Percentiles rank a stretch among this genome's conserved stretches.
These are phyloP conservation scores for Cetradonia linearis DNA, from an alignment of 495 filamentous ascomycete species.

Conservation along the genomic window DNA sequence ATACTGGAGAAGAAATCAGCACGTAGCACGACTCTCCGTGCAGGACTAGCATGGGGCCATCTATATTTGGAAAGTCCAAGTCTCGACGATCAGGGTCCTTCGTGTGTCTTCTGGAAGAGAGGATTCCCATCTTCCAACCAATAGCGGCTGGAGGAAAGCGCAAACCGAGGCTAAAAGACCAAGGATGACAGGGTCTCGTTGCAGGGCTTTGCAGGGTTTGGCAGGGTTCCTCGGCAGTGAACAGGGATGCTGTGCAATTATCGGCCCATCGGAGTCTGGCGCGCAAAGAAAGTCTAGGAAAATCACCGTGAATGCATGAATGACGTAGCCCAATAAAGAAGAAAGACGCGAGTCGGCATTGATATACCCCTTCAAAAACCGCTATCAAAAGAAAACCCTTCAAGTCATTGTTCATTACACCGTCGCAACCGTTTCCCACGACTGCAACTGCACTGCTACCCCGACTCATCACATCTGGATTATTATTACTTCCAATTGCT, in stretches of 20 bases:
- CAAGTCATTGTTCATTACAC: no score
- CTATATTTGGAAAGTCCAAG: slow-evolving; percentile 15
- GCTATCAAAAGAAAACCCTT: neutral
- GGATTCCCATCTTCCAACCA: neutral
- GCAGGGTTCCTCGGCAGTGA: neutral
- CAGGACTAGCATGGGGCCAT: neutral
- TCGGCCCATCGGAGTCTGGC: slow-evolving; percentile 8
- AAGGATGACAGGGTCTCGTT: neutral
- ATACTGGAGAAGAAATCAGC: neutral
- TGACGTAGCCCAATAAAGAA: neutral
- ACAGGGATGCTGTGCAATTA: neutral
- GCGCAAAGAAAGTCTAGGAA: neutral
- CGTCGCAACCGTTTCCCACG: neutral
- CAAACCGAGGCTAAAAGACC: neutral
- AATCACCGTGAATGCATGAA: slow-evolving; percentile 5
- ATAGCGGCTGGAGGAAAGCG: neutral
- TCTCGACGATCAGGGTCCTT: slow-evolving; percentile 10
- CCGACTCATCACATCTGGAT: neutral
- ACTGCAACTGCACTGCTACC: neutral
- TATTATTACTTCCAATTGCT: neutral
- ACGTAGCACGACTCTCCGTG: no score
- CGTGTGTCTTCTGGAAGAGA: neutral
- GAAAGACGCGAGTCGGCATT: neutral
- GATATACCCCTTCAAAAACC: slow-evolving; percentile 4
- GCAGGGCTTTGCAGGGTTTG: neutral